Percentiles rank a stretch among this genome's conserved stretches.
Evolutionary conservation across 78 protist species (phyloP).

Genomic region (Planoprotostelium fungivorum): DNA sequence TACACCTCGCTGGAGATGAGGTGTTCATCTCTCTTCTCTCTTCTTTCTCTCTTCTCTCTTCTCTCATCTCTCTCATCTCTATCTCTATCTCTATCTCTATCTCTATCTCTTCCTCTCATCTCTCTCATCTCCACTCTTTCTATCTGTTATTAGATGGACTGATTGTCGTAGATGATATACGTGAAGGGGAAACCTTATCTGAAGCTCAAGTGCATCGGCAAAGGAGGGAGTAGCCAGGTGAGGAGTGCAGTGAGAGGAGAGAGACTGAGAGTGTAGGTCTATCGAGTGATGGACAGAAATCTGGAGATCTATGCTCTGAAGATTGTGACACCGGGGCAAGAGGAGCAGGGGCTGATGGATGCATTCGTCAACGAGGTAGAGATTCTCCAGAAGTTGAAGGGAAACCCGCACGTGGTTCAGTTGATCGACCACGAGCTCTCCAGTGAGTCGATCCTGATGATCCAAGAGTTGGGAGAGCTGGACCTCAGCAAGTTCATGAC

Average conservation of each 20-base stretch:
- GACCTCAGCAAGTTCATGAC: constrained; percentile 66
- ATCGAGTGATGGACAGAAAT: constrained; percentile 9
- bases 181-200: constrained; percentile 40
- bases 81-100: no score
- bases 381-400: constrained; percentile 55
- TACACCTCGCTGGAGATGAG: no score
- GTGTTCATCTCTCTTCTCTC: no score
- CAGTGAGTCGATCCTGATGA: constrained; percentile 28
- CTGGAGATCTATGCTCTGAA: constrained; percentile 49
- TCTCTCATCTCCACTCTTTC: no score
- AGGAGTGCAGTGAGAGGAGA: no score
- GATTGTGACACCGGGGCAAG: constrained; percentile 21
- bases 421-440: constrained; percentile 65
- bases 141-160: neutral
- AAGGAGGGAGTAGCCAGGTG: constrained; percentile 78
- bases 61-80: no score
- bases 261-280: no score
- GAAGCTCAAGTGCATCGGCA: constrained; percentile 64
- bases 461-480: constrained; percentile 88
- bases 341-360: constrained; percentile 25
- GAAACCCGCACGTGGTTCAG: constrained; percentile 37
- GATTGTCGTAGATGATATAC: neutral
- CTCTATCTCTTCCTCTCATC: no score
- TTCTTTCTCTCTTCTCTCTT: no score
- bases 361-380: constrained; percentile 77